phyloP scores from a whole-genome alignment of 2,329 filamentous ascomycete genomes.

The Phaeosphaeriaceae sp. region DNA sequence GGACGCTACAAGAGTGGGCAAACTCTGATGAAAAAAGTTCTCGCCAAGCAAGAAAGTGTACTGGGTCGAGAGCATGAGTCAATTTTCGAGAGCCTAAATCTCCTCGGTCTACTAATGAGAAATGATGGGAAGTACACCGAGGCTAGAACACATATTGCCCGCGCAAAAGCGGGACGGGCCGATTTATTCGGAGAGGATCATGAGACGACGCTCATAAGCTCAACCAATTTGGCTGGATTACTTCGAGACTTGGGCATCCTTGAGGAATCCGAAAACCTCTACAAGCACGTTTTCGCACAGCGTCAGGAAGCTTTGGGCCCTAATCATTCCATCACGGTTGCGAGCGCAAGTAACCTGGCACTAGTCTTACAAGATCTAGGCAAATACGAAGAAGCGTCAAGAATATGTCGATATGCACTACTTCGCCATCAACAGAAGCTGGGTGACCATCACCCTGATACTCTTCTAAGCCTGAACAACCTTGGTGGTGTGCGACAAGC shows the following conservation, averaged over 20 bases:
- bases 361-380: neutral
- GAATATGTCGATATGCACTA: neutral
- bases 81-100: no score
- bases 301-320: neutral
- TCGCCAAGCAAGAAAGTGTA: no score
- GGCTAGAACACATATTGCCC: constrained; percentile 15
- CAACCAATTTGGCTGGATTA: neutral
- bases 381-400: neutral
- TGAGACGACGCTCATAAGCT: neutral
- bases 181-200: neutral
- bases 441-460: constrained; percentile 3
- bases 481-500: constrained; percentile 5
- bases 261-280: neutral
- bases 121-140: no score
- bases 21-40: no score
- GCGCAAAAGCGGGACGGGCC: constrained; percentile 8
- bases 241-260: neutral
- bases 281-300: neutral
- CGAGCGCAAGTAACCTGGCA: neutral
- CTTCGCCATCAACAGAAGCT: neutral
- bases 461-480: constrained; percentile 6
- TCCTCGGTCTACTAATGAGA: no score
- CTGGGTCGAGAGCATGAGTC: no score
- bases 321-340: neutral
- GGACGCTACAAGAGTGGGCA: no score